Evolutionary conservation across 345 rosid genomes (phyloP).

Genomic region (Chamaenerion angustifolium): DNA sequence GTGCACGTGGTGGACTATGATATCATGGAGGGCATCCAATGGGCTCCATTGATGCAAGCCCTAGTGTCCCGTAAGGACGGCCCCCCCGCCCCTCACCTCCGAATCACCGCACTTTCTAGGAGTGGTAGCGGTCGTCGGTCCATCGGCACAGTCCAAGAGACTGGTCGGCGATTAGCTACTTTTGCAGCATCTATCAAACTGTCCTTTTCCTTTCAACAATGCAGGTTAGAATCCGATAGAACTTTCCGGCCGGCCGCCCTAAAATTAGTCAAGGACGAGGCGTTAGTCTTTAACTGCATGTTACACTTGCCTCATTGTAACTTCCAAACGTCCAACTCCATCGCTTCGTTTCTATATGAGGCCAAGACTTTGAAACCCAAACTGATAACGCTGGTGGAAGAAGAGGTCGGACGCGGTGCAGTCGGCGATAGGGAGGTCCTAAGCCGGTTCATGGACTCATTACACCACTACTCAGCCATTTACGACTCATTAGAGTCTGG

Average conservation of each 20-base stretch:
- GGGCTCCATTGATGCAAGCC: slow-evolving; percentile 91
- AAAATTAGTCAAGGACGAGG: slow-evolving; percentile 64
- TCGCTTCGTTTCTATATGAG: slow-evolving; percentile 46
- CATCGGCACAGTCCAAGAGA: slow-evolving; percentile 50
- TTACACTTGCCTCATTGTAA: slow-evolving; percentile 60
- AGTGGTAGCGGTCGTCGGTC: slow-evolving; percentile 35
- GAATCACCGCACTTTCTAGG: slow-evolving; percentile 69
- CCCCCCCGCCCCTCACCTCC: slow-evolving; percentile 47
- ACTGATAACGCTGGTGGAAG: slow-evolving; percentile 50
- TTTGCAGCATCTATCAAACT: slow-evolving; percentile 71
- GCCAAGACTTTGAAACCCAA: slow-evolving; percentile 43
- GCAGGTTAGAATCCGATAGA: slow-evolving; percentile 46
- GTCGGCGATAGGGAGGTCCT: slow-evolving; percentile 41
- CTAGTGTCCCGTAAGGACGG: slow-evolving; percentile 48
- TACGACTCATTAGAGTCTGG: slow-evolving; percentile 74
- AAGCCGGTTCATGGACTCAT: slow-evolving; percentile 59
- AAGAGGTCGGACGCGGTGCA: slow-evolving; percentile 31
- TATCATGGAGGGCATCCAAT: slow-evolving; percentile 77
- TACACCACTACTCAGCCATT: slow-evolving; percentile 75
- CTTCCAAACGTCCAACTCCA: slow-evolving; percentile 39
- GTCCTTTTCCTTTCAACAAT: slow-evolving; percentile 74
- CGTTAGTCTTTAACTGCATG: slow-evolving; percentile 65
- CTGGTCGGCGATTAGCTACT: slow-evolving; percentile 54
- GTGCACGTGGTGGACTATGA: slow-evolving; percentile 85
- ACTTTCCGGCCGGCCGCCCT: slow-evolving; percentile 35